These are phyloP conservation scores for Fusarium sp. DNA, from an alignment of 2,329 filamentous ascomycete genomes.

Conservation along the genomic window DNA sequence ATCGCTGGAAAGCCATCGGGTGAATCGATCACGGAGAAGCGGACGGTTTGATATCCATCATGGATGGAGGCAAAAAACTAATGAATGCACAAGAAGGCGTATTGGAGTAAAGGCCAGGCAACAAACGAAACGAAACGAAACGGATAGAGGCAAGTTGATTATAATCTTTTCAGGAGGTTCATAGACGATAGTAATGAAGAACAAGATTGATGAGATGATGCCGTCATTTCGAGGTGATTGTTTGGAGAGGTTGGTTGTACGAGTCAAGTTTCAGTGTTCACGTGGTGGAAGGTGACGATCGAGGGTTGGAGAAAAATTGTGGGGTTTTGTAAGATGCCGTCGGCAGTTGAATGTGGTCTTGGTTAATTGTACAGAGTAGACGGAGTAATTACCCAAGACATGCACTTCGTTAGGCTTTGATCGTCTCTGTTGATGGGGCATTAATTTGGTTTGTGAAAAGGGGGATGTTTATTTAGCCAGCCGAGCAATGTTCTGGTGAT, in stretches of 20 bases:
- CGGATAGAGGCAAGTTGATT: slow-evolving; percentile 3
- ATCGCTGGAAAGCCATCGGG: slow-evolving; percentile 60
- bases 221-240: slow-evolving; percentile 27
- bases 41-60: slow-evolving; percentile 50
- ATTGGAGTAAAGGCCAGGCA: not conserved
- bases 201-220: slow-evolving; percentile 18
- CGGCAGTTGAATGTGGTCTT: slow-evolving; percentile 6
- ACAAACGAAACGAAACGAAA: not conserved
- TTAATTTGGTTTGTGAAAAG: not conserved
- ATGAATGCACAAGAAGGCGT: not conserved
- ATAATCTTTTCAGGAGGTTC: slow-evolving; percentile 1
- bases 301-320: slow-evolving; percentile 33
- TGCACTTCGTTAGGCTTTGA: not conserved
- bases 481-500: not conserved
- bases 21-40: slow-evolving; percentile 69
- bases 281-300: not conserved
- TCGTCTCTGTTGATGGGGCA: not conserved
- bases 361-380: not conserved
- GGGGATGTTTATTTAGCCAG: not conserved
- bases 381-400: not conserved
- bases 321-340: slow-evolving; percentile 11
- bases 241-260: not conserved
- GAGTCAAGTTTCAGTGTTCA: not conserved
- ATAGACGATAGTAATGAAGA: slow-evolving; percentile 17
- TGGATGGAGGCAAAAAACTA: not conserved